Evolutionary conservation across 2,329 filamentous ascomycete species (phyloP), one percentile per base, ranked within the genome.

Genomic region (Monosporascus sp.): DNA sequence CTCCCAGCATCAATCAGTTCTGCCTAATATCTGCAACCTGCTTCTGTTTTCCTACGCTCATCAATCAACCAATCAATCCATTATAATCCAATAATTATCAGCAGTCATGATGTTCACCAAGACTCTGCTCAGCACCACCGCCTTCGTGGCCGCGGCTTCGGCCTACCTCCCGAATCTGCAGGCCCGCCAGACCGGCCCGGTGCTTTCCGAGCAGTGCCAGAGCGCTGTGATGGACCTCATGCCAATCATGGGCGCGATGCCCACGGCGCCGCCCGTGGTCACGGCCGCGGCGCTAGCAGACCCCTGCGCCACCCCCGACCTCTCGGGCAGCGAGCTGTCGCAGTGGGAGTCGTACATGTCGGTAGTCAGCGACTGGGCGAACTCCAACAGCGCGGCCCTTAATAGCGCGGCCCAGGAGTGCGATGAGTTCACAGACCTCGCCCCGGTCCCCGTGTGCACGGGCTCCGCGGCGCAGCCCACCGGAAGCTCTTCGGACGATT

Each of bases 311-410:
- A 53, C 48, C 17, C 59, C 60, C 1, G 44, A 47, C 4, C 55
- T 64, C 51, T 61, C 58, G 27, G 62, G 62, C 53, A 47, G 52
- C 38, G 54, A 55, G 2, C 35, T 52, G 18, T 50, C 58, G 7
- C 55, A 63, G 22, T 65, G 54, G 47, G 31, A 9, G 14, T 57
- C 59, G 9, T 66, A 64, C 54, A 60, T 57, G 1, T 54, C 55
- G 17, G 52, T 51, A 37, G 57, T 57, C 11, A 9, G 56, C 14
- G 48, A n/a, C 20, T 65, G 60, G 60, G 64, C 58, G 55, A 47
- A 38, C 3, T 56, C 55, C 5, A 50, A 65, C 59, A 58, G 58
- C 52, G 52, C 43, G 48, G 55, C 58, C 49, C 47, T 65, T 31
- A 8, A 52, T 11, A 52, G 41, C 48, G 55, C 61, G 37, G 25